Evolutionary conservation across 805 yeast species (phyloP).

Genomic region (Lipomyces orientalis): DNA sequence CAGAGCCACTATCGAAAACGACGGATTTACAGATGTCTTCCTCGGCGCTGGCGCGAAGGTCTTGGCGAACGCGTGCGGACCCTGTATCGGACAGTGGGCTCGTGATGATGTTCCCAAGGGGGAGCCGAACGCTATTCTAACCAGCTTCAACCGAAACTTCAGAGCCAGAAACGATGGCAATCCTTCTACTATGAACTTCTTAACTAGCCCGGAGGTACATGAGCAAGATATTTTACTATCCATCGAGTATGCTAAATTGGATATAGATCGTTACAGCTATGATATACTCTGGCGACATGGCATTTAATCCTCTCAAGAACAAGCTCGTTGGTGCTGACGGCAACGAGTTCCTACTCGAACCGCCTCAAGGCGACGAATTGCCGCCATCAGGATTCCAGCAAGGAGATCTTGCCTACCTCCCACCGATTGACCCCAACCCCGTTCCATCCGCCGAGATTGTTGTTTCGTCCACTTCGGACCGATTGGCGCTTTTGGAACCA

Average conservation of each 20-base stretch:
- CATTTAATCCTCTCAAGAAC: constrained; percentile 95
- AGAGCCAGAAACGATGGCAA: constrained; percentile 98
- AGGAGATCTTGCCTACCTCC: constrained; percentile 88
- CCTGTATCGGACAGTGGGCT: constrained; percentile 99
- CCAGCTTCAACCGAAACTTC: constrained; percentile 98
- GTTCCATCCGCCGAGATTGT: constrained; percentile 74
- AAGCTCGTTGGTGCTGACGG: constrained; percentile 87
- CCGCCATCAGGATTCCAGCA: constrained; percentile 89
- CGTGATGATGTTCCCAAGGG: constrained; percentile 78
- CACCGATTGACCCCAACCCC: constrained; percentile 88
- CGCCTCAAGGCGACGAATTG: constrained; percentile 89
- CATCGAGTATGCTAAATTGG: neutral
- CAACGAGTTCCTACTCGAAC: constrained; percentile 83
- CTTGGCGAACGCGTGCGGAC: constrained; percentile 98
- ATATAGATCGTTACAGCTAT: constrained; percentile 82
- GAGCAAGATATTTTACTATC: neutral
- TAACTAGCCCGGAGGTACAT: constrained; percentile 79
- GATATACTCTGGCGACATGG: constrained; percentile 94
- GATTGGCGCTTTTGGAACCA: constrained; percentile 93
- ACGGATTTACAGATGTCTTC: constrained; percentile 88
- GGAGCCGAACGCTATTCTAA: constrained; percentile 94
- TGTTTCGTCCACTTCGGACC: constrained; percentile 89
- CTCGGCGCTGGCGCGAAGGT: constrained; percentile 92
- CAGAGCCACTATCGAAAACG: constrained; percentile 97
- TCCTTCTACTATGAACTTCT: constrained; percentile 95